These are phyloP conservation scores for Pythium phragmitis DNA, from an alignment of 352 stramenopile genomes.

Conservation along the genomic window DNA sequence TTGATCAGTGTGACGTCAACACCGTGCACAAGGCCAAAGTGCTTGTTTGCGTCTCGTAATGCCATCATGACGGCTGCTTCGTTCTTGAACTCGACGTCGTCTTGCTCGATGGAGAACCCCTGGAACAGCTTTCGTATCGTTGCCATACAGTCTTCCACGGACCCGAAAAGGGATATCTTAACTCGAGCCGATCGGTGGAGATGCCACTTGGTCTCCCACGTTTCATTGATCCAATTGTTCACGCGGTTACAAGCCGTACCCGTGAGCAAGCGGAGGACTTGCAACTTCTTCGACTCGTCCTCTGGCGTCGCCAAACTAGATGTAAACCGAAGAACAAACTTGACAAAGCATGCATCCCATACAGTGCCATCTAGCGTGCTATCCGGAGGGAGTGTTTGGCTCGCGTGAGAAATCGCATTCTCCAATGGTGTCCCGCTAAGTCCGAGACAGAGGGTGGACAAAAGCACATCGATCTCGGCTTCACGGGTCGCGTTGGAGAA, in stretches of 20 bases:
- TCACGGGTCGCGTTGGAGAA: not conserved
- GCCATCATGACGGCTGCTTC: not conserved
- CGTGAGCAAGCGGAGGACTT: not conserved
- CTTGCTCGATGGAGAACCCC: constrained; percentile 24
- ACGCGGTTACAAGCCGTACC: not conserved
- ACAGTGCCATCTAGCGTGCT: not conserved
- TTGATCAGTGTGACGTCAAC: constrained; percentile 35
- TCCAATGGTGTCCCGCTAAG: not conserved
- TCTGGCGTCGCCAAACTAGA: not conserved
- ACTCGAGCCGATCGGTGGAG: not conserved
- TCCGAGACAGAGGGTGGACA: not conserved
- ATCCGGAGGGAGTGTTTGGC: not conserved
- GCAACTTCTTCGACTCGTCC: not conserved
- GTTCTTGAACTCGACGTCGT: not conserved
- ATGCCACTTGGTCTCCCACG: constrained; percentile 24
- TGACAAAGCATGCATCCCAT: constrained; percentile 9
- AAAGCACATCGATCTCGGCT: not conserved
- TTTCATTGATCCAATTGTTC: constrained; percentile 7
- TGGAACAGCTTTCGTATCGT: constrained; percentile 1
- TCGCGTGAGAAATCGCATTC: not conserved
- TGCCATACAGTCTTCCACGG: not conserved
- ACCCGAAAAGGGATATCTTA: constrained; percentile 1
- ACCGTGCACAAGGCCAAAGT: constrained; percentile 23
- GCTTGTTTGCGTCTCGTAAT: constrained; percentile 1
- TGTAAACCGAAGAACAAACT: not conserved